These are phyloP conservation scores for Penicillium sclerotigenum DNA, from an alignment of 2,329 filamentous ascomycete species.

Conservation along the genomic window DNA sequence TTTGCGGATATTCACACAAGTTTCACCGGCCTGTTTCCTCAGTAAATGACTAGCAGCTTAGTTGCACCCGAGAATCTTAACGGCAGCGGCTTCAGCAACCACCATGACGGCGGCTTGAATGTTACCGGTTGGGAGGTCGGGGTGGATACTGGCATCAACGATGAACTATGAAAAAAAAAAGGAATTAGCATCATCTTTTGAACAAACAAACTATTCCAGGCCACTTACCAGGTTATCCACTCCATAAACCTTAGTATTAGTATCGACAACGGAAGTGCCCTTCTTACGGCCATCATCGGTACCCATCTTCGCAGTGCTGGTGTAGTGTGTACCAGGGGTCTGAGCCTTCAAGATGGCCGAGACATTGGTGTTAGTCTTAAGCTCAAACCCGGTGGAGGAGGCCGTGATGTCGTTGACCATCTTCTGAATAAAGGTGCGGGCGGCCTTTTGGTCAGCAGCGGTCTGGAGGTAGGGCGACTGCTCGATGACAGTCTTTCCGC, in stretches of 20 bases:
- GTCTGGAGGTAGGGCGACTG: slow-evolving; percentile 27
- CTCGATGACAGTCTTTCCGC: slow-evolving; percentile 27
- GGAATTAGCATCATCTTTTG: slow-evolving; percentile 35
- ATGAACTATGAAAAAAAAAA: slow-evolving; percentile 41
- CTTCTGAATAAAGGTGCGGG: slow-evolving; percentile 19
- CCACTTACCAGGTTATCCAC: slow-evolving; percentile 56
- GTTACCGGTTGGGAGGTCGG: slow-evolving; percentile 66
- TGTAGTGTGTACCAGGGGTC: slow-evolving; percentile 48
- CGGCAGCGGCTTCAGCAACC: slow-evolving; percentile 60
- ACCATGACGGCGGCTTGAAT: slow-evolving; percentile 64
- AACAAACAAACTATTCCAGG: not conserved
- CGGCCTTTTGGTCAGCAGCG: slow-evolving; percentile 22
- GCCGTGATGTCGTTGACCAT: slow-evolving; percentile 22
- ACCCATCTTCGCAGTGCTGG: slow-evolving; percentile 60
- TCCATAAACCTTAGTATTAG: slow-evolving; percentile 63
- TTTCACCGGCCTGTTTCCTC: no score
- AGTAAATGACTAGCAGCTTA: slow-evolving; percentile 38
- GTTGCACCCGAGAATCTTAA: slow-evolving; percentile 24
- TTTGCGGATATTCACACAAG: no score
- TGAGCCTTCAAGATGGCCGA: slow-evolving; percentile 32
- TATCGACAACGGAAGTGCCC: slow-evolving; percentile 62
- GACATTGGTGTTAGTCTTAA: slow-evolving; percentile 24
- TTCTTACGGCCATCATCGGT: slow-evolving; percentile 53
- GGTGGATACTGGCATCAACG: slow-evolving; percentile 68
- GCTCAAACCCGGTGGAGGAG: slow-evolving; percentile 18